Conservation (phyloP, 352 stramenopile species). For the Aphanomyces astaci region DNA sequence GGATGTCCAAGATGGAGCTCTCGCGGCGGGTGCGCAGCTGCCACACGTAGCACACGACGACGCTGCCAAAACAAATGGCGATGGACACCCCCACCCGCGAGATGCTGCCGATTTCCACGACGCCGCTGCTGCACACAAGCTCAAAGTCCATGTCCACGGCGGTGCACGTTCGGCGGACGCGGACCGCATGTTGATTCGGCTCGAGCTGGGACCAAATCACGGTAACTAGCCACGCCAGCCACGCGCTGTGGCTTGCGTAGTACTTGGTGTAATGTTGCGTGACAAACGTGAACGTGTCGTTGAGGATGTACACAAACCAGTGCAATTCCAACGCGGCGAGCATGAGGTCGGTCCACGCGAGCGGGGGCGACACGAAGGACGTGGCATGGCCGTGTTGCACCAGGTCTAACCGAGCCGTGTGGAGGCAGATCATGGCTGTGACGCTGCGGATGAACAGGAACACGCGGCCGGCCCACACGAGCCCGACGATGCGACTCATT, state of each 20-base stretch:
- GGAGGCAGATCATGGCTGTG: conserved; percentile 6
- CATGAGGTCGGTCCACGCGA: conserved; percentile 3
- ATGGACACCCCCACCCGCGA: neutral
- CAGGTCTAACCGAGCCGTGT: neutral
- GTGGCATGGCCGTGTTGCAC: neutral
- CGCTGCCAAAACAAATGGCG: neutral
- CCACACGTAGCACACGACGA: neutral
- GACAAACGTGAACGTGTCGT: conserved; percentile 9
- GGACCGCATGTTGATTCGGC: neutral
- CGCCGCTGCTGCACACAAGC: conserved; percentile 6
- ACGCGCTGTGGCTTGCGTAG: conserved; percentile 10
- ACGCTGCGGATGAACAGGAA: conserved; percentile 16
- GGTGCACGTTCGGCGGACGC: neutral
- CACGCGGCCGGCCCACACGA: conserved; percentile 4
- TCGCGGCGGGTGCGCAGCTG: neutral
- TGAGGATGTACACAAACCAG: conserved; percentile 21
- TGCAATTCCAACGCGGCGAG: conserved; percentile 11
- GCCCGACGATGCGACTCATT: conserved; percentile 11
- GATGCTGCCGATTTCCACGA: conserved; percentile 14
- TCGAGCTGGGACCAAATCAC: neutral
- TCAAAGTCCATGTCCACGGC: conserved; percentile 16
- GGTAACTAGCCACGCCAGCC: neutral
- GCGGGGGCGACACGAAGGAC: neutral
- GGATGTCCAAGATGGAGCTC: neutral
- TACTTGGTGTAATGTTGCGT: neutral